Evolutionary conservation across 768 basidiomycete species (phyloP).

Genomic region (Phylloporus sp.): DNA sequence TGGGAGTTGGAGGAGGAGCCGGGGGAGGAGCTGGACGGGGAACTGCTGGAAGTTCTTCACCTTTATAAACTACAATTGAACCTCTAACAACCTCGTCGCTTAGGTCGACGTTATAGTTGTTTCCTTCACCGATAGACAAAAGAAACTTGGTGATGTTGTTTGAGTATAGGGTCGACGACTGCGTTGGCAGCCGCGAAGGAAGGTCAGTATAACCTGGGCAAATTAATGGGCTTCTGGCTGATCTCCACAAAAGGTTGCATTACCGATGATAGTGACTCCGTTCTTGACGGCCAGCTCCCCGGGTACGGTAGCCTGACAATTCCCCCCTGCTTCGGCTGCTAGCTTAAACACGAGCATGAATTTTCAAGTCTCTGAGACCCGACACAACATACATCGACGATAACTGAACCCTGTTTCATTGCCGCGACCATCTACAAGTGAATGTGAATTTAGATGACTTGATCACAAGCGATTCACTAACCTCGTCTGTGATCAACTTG

Average conservation of each 20-base stretch:
- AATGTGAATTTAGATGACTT: slow-evolving; percentile 6
- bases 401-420: slow-evolving; percentile 90
- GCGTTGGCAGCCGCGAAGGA: slow-evolving; percentile 83
- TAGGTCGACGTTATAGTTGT: slow-evolving; percentile 61
- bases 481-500: slow-evolving; percentile 73
- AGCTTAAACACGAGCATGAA: slow-evolving; percentile 23
- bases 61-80: slow-evolving; percentile 68
- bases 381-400: slow-evolving; percentile 54
- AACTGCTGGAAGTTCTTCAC: slow-evolving; percentile 57
- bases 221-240: neutral
- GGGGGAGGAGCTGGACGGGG: slow-evolving; percentile 68
- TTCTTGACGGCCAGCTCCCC: slow-evolving; percentile 64
- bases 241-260: slow-evolving; percentile 6
- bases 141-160: slow-evolving; percentile 91
- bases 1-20: slow-evolving; percentile 47
- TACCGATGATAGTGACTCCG: slow-evolving; percentile 83
- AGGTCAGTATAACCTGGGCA: slow-evolving; percentile 72
- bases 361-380: neutral
- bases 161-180: slow-evolving; percentile 85
- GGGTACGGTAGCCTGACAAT: slow-evolving; percentile 77
- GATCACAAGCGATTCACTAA: slow-evolving; percentile 7
- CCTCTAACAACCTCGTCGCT: slow-evolving; percentile 83
- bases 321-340: slow-evolving; percentile 87
- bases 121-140: slow-evolving; percentile 66
- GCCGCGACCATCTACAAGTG: slow-evolving; percentile 62